These are phyloP conservation scores for Cladorrhinum samala DNA, from an alignment of 495 filamentous ascomycete genomes.

Conservation along the genomic window DNA sequence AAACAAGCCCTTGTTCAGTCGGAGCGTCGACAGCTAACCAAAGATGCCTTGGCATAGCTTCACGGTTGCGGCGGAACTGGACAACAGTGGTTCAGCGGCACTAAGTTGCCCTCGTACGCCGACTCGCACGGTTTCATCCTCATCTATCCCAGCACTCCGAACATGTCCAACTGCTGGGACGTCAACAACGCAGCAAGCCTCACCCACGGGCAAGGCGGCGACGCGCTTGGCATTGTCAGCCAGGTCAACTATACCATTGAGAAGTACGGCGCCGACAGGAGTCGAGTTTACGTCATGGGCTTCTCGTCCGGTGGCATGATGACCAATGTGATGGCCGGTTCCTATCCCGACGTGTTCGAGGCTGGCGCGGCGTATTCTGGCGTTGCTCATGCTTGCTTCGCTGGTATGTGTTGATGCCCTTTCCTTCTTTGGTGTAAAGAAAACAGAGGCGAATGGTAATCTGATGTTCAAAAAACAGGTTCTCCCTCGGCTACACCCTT, in stretches of 20 bases:
- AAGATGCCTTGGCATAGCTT: conserved; percentile 18
- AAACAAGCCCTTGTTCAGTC: background rate
- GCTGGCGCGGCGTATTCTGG: conserved; percentile 52
- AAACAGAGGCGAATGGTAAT: background rate
- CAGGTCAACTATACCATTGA: conserved; percentile 49
- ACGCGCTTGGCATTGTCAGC: conserved; percentile 47
- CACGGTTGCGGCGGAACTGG: conserved; percentile 34
- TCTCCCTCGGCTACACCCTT: conserved; percentile 27
- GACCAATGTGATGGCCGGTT: conserved; percentile 53
- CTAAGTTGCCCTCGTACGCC: conserved; percentile 34
- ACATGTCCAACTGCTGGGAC: conserved; percentile 52
- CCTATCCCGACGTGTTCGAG: conserved; percentile 53
- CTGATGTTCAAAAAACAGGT: too few relatives aligned
- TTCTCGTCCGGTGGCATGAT: conserved; percentile 53
- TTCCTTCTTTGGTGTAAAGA: background rate
- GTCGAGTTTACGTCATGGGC: conserved; percentile 47
- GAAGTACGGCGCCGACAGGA: conserved; percentile 43
- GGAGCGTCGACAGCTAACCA: background rate
- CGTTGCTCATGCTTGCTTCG: conserved; percentile 47
- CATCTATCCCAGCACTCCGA: conserved; percentile 45
- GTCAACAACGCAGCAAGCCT: conserved; percentile 41
- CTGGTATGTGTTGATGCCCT: conserved; percentile 11
- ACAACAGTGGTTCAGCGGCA: conserved; percentile 28
- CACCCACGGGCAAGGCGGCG: conserved; percentile 48
- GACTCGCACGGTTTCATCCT: conserved; percentile 48